phyloP scores from a whole-genome alignment of 306 rosid genomes.

The Nissolia schottii region DNA sequence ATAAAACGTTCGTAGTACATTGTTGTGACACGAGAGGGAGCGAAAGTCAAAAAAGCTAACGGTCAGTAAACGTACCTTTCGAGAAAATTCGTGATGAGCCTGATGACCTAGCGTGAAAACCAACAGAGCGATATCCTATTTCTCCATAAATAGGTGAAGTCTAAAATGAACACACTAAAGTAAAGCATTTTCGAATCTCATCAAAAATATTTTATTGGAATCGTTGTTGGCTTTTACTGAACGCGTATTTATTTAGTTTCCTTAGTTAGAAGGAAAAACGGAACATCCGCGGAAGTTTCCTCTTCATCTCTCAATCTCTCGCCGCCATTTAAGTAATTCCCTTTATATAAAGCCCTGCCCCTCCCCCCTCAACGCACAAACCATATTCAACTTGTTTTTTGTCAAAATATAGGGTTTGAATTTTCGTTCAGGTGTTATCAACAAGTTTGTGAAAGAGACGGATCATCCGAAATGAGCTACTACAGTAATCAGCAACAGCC shows the following conservation, averaged over 20 bases:
- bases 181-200: neutral
- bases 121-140: too few relatives aligned
- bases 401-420: neutral
- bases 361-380: neutral
- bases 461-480: conserved; percentile 27
- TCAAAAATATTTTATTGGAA: neutral
- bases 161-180: too few relatives aligned
- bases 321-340: neutral
- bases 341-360: neutral
- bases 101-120: too few relatives aligned
- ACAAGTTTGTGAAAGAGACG: neutral
- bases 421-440: neutral
- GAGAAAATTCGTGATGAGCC: too few relatives aligned
- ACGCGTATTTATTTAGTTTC: neutral
- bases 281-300: neutral
- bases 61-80: too few relatives aligned
- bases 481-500: conserved; percentile 54
- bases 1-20: too few relatives aligned
- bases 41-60: too few relatives aligned
- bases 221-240: neutral
- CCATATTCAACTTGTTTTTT: neutral
- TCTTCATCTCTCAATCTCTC: neutral
- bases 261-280: neutral
- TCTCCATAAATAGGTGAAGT: too few relatives aligned
- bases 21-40: too few relatives aligned